Percentiles rank a stretch among this genome's conserved stretches.
Evolutionary conservation across 371 early-diverging fungal genomes (phyloP).

Genomic region (Choanephora cucurbitarum): DNA sequence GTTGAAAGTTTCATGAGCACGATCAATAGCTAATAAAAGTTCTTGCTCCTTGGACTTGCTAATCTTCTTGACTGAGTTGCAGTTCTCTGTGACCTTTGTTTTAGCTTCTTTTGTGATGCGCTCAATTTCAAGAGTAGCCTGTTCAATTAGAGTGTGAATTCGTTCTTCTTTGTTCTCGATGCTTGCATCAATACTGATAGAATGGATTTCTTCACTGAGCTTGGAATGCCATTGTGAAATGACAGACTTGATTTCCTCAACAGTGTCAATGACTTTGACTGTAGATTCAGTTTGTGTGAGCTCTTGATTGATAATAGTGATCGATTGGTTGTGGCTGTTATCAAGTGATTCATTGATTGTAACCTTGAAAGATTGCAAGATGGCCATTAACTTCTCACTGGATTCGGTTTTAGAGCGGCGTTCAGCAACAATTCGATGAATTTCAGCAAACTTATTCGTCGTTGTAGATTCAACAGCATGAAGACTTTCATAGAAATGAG

Average conservation of each 20-base stretch:
- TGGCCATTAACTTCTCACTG: constrained; percentile 18
- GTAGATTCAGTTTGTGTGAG: constrained; percentile 21
- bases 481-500: constrained; percentile 21
- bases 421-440: constrained; percentile 22
- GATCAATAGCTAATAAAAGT: constrained; percentile 17
- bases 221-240: constrained; percentile 21
- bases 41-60: constrained; percentile 25
- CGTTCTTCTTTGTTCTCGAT: constrained; percentile 23
- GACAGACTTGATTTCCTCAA: constrained; percentile 28
- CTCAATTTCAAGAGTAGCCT: constrained; percentile 20
- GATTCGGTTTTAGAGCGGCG: constrained; percentile 15
- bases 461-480: constrained; percentile 18
- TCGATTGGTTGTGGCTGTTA: constrained; percentile 12
- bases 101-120: constrained; percentile 20
- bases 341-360: constrained; percentile 18
- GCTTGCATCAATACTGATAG: constrained; percentile 15
- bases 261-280: constrained; percentile 27
- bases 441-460: constrained; percentile 13
- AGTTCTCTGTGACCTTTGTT: constrained; percentile 14
- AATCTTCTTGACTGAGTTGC: constrained; percentile 21
- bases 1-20: constrained; percentile 20
- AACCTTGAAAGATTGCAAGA: constrained; percentile 23
- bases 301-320: constrained; percentile 19
- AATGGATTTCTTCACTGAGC: constrained; percentile 18
- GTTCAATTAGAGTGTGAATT: constrained; percentile 13